Conservation (phyloP, 192 early-diverging fungal genomes). For the Podila horticola region DNA sequence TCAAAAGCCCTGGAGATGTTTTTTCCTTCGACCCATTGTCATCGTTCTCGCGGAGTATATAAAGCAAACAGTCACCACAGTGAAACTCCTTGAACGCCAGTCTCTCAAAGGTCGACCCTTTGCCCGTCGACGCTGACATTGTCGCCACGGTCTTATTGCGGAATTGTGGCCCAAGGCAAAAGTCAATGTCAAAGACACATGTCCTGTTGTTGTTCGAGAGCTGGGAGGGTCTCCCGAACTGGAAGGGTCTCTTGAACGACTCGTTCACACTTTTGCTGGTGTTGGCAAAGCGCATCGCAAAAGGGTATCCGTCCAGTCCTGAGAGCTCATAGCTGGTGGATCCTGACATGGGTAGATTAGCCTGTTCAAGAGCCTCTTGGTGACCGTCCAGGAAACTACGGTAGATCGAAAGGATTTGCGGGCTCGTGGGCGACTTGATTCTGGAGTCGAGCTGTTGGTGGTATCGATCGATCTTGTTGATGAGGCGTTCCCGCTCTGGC, state of each 20-base stretch:
- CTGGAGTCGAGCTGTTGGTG: not conserved
- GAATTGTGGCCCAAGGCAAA: conserved; percentile 46
- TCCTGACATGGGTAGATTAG: not conserved
- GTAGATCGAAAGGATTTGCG: not conserved
- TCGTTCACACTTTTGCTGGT: not conserved
- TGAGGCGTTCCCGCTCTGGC: conserved; percentile 39
- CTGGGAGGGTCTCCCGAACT: not conserved
- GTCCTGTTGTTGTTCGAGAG: not conserved
- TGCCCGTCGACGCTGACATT: conserved; percentile 4
- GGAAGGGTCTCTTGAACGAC: not conserved
- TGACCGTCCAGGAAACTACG: conserved; percentile 10
- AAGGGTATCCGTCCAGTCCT: conserved; percentile 44
- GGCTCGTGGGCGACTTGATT: not conserved
- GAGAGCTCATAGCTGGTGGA: conserved; percentile 21
- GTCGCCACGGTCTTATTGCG: not conserved
- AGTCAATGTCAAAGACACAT: conserved; percentile 29
- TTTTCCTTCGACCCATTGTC: no score
- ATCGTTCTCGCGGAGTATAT: conserved; percentile 8
- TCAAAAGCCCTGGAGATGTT: not conserved
- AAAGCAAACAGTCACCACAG: conserved; percentile 52
- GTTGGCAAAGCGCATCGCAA: conserved; percentile 1
- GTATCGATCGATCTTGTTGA: conserved; percentile 13
- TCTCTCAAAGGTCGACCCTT: conserved; percentile 29
- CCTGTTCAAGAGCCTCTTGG: not conserved
- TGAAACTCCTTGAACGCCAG: conserved; percentile 42